These are phyloP conservation scores for Curvularia verruculosa DNA, from an alignment of 2,329 filamentous ascomycete genomes.

Conservation along the genomic window DNA sequence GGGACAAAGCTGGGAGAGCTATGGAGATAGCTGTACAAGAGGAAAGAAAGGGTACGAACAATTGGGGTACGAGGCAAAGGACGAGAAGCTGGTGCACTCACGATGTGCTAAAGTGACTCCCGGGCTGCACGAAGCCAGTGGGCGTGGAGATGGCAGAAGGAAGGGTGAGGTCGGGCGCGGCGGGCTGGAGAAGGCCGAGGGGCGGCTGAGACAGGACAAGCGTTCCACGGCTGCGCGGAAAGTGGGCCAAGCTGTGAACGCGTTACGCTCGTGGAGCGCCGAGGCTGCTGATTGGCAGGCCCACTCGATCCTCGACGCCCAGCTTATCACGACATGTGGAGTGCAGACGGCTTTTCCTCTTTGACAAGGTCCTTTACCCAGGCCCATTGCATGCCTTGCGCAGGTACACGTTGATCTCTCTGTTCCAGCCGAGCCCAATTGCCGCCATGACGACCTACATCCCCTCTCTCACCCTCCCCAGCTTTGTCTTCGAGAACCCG, in stretches of 20 bases:
- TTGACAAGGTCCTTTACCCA: not conserved
- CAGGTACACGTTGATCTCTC: slow-evolving; percentile 1
- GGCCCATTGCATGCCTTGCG: slow-evolving; percentile 3
- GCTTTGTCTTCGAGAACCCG: slow-evolving; percentile 72
- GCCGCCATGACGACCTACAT: slow-evolving; percentile 77
- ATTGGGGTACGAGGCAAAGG: slow-evolving; percentile 31
- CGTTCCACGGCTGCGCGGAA: slow-evolving; percentile 24
- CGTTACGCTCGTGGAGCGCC: slow-evolving; percentile 20
- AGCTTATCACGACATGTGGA: slow-evolving; percentile 17
- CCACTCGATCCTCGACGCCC: not conserved
- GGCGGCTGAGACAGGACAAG: slow-evolving; percentile 31
- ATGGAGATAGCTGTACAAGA: slow-evolving; percentile 41
- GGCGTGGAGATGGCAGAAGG: slow-evolving; percentile 33
- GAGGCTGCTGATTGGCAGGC: slow-evolving; percentile 26
- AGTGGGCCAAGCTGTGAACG: slow-evolving; percentile 28
- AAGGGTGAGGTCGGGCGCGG: slow-evolving; percentile 31
- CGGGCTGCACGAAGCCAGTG: slow-evolving; percentile 28
- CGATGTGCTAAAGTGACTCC: slow-evolving; percentile 44
- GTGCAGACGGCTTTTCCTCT: slow-evolving; percentile 8
- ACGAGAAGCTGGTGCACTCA: slow-evolving; percentile 47
- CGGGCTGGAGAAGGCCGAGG: slow-evolving; percentile 22
- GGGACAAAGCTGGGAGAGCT: slow-evolving; percentile 43
- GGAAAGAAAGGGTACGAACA: slow-evolving; percentile 35
- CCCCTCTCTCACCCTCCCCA: slow-evolving; percentile 76
- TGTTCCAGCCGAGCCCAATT: not conserved